phyloP scores from a whole-genome alignment of 2,329 filamentous ascomycete genomes.

The Macroventuria anomochaeta region DNA sequence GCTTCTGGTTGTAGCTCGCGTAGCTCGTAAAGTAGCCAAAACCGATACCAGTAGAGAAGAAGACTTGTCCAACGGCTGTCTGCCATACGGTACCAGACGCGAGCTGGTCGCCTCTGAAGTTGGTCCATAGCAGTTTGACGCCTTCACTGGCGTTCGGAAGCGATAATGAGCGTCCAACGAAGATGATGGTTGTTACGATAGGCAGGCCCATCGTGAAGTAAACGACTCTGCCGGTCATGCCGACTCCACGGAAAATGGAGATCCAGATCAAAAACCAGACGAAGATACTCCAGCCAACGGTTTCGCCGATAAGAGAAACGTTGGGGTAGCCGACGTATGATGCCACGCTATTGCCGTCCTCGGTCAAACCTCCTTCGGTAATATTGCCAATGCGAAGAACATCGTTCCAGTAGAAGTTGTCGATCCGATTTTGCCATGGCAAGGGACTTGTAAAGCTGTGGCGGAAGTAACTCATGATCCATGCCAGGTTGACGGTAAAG shows the following conservation, averaged over 20 bases:
- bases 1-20: conserved; percentile 63
- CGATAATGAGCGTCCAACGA: conserved; percentile 62
- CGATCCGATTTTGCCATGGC: conserved; percentile 59
- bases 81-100: conserved; percentile 63
- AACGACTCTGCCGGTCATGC: conserved; percentile 64
- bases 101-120: conserved; percentile 59
- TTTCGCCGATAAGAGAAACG: conserved; percentile 60
- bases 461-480: conserved; percentile 67
- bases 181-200: conserved; percentile 63
- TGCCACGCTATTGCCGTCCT: conserved; percentile 49
- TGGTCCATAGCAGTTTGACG: conserved; percentile 57
- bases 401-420: conserved; percentile 60
- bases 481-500: conserved; percentile 63
- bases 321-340: conserved; percentile 58
- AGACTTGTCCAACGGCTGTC: conserved; percentile 65
- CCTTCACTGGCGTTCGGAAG: conserved; percentile 62
- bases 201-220: conserved; percentile 69
- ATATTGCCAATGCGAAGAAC: conserved; percentile 58
- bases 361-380: conserved; percentile 44
- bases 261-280: conserved; percentile 67
- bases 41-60: conserved; percentile 65
- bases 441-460: conserved; percentile 62
- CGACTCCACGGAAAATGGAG: conserved; percentile 65
- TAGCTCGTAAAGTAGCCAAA: conserved; percentile 65
- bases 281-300: conserved; percentile 64